A percentile compares a stretch with the other conserved stretches of the same genome.
Conservation (phyloP, 2,329 filamentous ascomycete species). For the Tympanopsis confertula region DNA sequence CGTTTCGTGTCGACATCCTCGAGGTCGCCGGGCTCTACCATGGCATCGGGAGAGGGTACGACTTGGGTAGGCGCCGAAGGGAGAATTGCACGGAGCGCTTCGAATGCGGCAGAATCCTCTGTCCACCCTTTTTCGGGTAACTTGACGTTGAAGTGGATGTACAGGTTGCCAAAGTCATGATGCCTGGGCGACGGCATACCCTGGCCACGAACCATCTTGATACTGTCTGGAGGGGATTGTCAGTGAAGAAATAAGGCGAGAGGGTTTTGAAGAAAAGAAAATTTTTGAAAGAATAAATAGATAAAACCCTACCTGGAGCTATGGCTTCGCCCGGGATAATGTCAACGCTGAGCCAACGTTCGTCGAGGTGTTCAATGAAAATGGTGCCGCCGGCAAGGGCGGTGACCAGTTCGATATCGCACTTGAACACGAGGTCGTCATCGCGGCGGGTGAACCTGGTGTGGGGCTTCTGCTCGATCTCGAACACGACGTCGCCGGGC, state of each 20-base stretch:
- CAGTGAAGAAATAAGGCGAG: slow-evolving; percentile 9
- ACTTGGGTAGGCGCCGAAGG: slow-evolving; percentile 54
- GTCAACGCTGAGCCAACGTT: slow-evolving; percentile 88
- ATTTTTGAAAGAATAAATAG: not conserved
- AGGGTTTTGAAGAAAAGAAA: slow-evolving; percentile 2
- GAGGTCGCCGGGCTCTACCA: slow-evolving; percentile 80
- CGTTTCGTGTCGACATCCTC: slow-evolving; percentile 71
- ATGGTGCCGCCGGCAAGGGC: slow-evolving; percentile 85
- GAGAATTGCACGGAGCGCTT: slow-evolving; percentile 73
- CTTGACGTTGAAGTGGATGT: slow-evolving; percentile 94
- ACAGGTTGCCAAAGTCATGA: slow-evolving; percentile 91
- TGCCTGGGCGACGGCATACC: slow-evolving; percentile 95
- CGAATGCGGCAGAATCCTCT: slow-evolving; percentile 56
- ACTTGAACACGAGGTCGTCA: slow-evolving; percentile 89
- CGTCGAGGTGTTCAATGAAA: slow-evolving; percentile 91
- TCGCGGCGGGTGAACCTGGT: slow-evolving; percentile 87
- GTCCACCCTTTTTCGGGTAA: slow-evolving; percentile 76
- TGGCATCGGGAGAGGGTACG: slow-evolving; percentile 66
- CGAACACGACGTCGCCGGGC: slow-evolving; percentile 92
- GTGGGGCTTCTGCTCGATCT: slow-evolving; percentile 99
- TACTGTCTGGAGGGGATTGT: slow-evolving; percentile 46
- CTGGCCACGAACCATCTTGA: slow-evolving; percentile 91
- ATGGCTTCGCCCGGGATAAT: slow-evolving; percentile 93
- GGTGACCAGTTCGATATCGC: slow-evolving; percentile 89
- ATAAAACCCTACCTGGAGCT: slow-evolving; percentile 59